These are phyloP conservation scores for Tympanopsis confertula DNA, from an alignment of 2,329 filamentous ascomycete genomes.

Conservation along the genomic window DNA sequence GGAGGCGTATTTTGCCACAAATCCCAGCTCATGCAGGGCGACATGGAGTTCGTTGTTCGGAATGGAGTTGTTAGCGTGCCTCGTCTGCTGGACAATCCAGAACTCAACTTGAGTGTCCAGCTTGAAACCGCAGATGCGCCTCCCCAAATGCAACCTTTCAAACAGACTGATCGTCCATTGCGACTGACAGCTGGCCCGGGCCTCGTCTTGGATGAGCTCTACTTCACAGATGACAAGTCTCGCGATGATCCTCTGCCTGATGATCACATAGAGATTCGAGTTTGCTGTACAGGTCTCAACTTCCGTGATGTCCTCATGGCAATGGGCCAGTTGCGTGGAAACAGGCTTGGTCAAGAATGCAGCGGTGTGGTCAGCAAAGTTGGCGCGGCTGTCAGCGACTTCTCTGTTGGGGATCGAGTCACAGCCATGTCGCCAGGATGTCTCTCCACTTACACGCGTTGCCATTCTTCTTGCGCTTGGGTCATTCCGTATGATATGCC, in stretches of 20 bases:
- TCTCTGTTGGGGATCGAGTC: not conserved
- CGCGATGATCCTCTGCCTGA: not conserved
- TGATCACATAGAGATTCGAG: not conserved
- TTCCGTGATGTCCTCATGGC: not conserved
- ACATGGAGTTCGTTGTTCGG: not conserved
- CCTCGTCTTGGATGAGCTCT: not conserved
- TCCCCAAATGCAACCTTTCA: not conserved
- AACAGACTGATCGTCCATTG: not conserved
- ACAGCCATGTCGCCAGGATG: not conserved
- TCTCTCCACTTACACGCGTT: not conserved
- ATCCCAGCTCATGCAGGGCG: not conserved
- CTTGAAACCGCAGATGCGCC: not conserved
- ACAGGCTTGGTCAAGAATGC: not conserved
- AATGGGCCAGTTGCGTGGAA: not conserved
- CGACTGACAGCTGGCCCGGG: not conserved
- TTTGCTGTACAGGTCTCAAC: not conserved
- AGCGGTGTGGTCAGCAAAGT: not conserved
- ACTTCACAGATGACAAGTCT: not conserved
- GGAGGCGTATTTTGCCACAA: not conserved
- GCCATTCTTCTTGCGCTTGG: not conserved
- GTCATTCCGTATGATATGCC: conserved; percentile 6
- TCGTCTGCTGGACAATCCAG: not conserved
- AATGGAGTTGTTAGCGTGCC: not conserved
- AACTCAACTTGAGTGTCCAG: not conserved
- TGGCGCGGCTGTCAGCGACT: not conserved